Evolutionary conservation across 805 yeast genomes (phyloP).

Genomic region (Candida incommunis): DNA sequence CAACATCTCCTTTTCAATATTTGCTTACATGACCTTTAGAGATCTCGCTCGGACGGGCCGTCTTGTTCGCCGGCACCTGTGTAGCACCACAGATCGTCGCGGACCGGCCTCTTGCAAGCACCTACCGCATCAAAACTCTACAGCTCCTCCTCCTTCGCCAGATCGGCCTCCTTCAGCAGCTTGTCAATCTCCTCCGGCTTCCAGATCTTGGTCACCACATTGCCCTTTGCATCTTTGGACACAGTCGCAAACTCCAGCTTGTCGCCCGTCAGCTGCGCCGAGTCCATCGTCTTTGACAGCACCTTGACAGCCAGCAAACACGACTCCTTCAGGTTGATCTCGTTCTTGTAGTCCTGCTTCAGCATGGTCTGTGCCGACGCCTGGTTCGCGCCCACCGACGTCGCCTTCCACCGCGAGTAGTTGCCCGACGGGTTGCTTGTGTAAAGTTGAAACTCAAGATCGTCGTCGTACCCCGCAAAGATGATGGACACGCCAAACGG

Average conservation of each 20-base stretch:
- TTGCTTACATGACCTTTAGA: too few species aligned
- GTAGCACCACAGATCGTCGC: too few species aligned
- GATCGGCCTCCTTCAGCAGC: conserved; percentile 58
- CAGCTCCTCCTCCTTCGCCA: conserved; percentile 30
- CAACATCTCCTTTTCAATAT: too few species aligned
- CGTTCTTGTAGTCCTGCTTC: conserved; percentile 89
- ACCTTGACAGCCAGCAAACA: conserved; percentile 81
- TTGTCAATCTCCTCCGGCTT: conserved; percentile 61
- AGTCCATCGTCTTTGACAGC: conserved; percentile 85
- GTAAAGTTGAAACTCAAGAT: conserved; percentile 80
- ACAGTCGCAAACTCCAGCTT: conserved; percentile 88
- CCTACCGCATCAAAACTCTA: neutral
- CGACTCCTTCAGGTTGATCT: conserved; percentile 51
- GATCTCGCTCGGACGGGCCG: too few species aligned
- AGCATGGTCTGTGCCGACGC: conserved; percentile 91
- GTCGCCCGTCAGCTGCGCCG: conserved; percentile 70
- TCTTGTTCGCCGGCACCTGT: too few species aligned
- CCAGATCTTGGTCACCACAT: conserved; percentile 62
- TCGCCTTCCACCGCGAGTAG: conserved; percentile 97
- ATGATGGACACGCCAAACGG: conserved; percentile 96
- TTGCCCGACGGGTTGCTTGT: conserved; percentile 97
- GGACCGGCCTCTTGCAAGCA: too few species aligned
- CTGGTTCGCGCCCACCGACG: conserved; percentile 91
- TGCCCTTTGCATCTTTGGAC: conserved; percentile 31
- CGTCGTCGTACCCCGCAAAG: conserved; percentile 89